Base-by-base conservation (phyloP, 129 eudicot genomes). In the Glebionis coronaria region DNA sequence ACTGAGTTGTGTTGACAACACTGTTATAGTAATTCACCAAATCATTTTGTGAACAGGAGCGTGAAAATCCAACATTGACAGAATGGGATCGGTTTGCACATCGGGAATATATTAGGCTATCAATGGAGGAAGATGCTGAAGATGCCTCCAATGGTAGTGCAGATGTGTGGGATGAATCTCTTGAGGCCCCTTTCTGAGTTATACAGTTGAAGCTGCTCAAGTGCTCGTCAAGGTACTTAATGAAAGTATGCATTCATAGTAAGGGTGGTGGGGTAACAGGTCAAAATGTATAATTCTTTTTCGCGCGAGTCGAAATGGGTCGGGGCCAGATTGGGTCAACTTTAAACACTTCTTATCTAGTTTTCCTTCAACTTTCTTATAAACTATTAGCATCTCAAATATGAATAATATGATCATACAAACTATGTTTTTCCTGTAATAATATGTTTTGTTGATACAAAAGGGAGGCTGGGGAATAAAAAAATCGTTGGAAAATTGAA, bases 31-130 rank as follows among this genome's bases (percentile, higher is more conserved):
- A 61, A 52, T 44, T 35, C 15, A 23, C 25, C 65, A 9, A 9
- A 40, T 47, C 45, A 35, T 61, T 21, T 23, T 68, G 49, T 59
- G 47, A 47, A 59, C 82, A 92, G 94, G 99, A 94, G 81, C 96
- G 97, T 25, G 99, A 94, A 85, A 94, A 94, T 73, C 99, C 99
- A 61, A 83, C 84, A 56, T 81, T 87, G 87, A 94, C 97, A 4
- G 99, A 94, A 44, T 94, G 99, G 99, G 99, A 94, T 68, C 90
- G 99, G 15, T 94, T 94, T 78, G 99, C 99, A 7, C 99, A 90
- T 73, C 79, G 99, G 68, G 99, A 94, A 64, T 94, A 87, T 55
- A 87, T 87, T 40, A 77, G 95, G 78, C 85, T 87, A 14, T 87
- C 95, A 50, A 87, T 87, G 95, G 95, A 87, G 57, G 90, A 87